Evolutionary conservation across 1,139 yeast species (phyloP), one percentile per base, ranked within the genome.

Genomic region (Kluyveromyces marxianus): DNA sequence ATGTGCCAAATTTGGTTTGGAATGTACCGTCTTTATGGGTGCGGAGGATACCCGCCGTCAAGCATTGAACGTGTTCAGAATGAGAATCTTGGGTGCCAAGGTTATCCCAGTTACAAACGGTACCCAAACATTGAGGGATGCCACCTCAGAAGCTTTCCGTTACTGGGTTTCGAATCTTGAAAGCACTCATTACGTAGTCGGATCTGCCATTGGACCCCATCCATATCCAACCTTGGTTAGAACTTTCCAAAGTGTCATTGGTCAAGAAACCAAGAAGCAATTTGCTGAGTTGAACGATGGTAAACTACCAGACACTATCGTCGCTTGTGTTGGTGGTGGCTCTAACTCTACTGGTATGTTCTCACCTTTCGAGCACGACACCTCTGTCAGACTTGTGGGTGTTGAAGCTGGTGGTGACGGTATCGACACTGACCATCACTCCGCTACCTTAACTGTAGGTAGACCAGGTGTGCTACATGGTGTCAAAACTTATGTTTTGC

Each of bases 391-490:
- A 62, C 72, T 94, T 65, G 70, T 89, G 43, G 99, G 99, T 64
- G 90, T 90, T 50, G 99, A 94, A 71, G 99, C 99, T 44, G 99
- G 96, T 65, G 99, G 99, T 68, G 96, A 88, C 58, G 99, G 99
- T 62, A 57, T 92, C 43, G 88, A 87, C 59, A 85, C 97, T 25
- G 78, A 74, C 25, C 75, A 79, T 59, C 97, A 92, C 66, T 86
- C 96, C 42, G 98, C 98, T 27, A 89, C 98, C 30, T 75, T 92
- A 58, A 80, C 95, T 10, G 94, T 77, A 33, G 99, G 99, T 62
- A 75, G 79, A 53, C 95, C 95, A 8, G 99, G 99, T 71, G 98
- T 92, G 51, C 83, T 92, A 80, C 99, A 92, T 60, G 99, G 99
- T 65, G 97, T 92, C 42, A 85, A 77, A 69, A 92, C 98, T 3